phyloP scores from a whole-genome alignment of 306 rosid genomes.

The Oxytropis ochrocephala region DNA sequence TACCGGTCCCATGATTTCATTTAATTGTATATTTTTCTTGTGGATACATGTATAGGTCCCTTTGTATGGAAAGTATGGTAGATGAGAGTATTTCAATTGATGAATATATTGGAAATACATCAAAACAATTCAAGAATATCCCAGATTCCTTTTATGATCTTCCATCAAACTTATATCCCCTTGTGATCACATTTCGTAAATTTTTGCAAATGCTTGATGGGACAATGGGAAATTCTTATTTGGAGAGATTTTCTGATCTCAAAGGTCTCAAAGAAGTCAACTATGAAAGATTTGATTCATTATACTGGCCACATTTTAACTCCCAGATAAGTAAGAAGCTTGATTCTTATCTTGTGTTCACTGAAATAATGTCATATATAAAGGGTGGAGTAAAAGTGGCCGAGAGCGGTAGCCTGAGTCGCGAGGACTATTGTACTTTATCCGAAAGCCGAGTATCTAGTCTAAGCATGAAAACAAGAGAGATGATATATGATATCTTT shows the following conservation, averaged over 20 bases:
- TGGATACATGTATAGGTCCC: conserved; percentile 23
- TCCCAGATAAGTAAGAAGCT: conserved; percentile 31
- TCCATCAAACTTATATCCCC: conserved; percentile 39
- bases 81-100: background rate
- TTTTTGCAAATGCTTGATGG: conserved; percentile 69
- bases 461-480: conserved; percentile 34
- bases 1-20: background rate
- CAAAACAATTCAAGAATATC: conserved; percentile 25
- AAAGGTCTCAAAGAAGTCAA: conserved; percentile 41
- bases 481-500: conserved; percentile 39
- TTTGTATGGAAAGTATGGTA: conserved; percentile 2
- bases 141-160: conserved; percentile 48
- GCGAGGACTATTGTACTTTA: conserved; percentile 33
- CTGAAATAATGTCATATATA: conserved; percentile 64
- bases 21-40: background rate
- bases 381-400: conserved; percentile 46
- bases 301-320: conserved; percentile 65
- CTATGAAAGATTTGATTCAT: conserved; percentile 48
- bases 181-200: conserved; percentile 59
- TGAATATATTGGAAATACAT: conserved; percentile 31
- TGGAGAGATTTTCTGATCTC: conserved; percentile 29
- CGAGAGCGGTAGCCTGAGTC: conserved; percentile 35
- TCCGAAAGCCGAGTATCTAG: conserved; percentile 33
- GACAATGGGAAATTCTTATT: conserved; percentile 47
- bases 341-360: conserved; percentile 49